Base-by-base conservation (phyloP, 2,329 filamentous ascomycete genomes). In the Pseudopyricularia cyperi region DNA sequence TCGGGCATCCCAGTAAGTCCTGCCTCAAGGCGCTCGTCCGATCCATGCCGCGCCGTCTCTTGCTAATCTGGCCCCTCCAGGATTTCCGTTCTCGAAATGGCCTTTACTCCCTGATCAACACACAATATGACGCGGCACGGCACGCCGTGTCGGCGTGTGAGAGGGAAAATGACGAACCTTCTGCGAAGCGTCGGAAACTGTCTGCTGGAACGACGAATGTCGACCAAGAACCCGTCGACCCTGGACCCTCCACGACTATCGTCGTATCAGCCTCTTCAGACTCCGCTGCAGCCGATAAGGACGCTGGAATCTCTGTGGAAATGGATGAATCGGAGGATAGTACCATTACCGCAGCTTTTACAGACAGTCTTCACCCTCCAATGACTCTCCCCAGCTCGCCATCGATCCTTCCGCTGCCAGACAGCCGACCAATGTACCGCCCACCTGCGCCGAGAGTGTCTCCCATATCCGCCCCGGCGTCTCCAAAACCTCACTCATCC, bases 11-110 rank as follows among this genome's bases (percentile, higher is more conserved):
- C 83, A 50, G 83, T 87, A 70, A 61, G 75, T 63, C 8, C 12
- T 5, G 42, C 9, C n/a, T 17, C 2, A 24, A 4, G n/a, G 17
- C 24, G 17, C 33, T 6, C 8, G 28, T 28, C 37, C 7, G 15
- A 50, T 48, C 33, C 33, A 53, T 52, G 34, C 12, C 24, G 26
- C 26, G 30, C 30, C 46, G 24, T 26, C 8, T 24, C 7, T 48
- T 24, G 47, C 56, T 63, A 55, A 61, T 55, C 26, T 35, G 3
- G 28, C 46, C 15, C 14, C 22, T n/a, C 3, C 56, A 85, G 82
- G 83, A 87, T 57, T 87, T 87, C 56, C 82, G 83, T 39, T 86
- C 82, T 2, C 77, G 85, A 60, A 80, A 87, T 63, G 83, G 83
- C 2, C 73, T 87, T 1, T 87, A 87, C 64, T 83, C 83, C 11